Evolutionary conservation across 176 grass and related monocot genomes (phyloP).

Genomic region (Phoenix roebelenii): DNA sequence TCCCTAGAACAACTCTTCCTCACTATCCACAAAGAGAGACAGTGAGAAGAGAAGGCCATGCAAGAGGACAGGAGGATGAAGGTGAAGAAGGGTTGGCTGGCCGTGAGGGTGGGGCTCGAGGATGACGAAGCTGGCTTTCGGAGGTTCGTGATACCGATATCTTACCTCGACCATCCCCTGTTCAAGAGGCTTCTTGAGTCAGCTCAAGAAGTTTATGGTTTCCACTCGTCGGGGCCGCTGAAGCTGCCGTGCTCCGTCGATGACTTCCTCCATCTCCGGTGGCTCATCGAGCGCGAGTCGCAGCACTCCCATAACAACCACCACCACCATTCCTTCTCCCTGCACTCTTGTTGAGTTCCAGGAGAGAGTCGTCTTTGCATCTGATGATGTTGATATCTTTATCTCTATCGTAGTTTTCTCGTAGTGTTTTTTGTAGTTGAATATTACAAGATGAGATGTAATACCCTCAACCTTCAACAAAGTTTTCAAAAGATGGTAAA

Average conservation of each 20-base stretch:
- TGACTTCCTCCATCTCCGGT: neutral
- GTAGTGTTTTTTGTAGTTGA: too few species aligned
- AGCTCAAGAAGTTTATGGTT: neutral
- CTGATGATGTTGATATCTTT: too few species aligned
- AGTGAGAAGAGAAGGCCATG: neutral
- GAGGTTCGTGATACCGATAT: neutral
- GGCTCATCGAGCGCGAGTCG: slow-evolving; percentile 1
- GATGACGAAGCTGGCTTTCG: neutral
- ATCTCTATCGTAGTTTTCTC: too few species aligned
- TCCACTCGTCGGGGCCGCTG: neutral
- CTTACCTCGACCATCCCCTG: neutral
- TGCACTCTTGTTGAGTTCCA: neutral
- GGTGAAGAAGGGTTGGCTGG: slow-evolving; percentile 1
- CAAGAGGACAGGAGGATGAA: neutral
- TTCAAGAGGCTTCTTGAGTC: neutral
- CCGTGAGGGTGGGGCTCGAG: neutral
- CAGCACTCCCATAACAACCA: neutral
- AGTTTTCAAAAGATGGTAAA: too few species aligned
- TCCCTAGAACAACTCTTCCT: too few species aligned
- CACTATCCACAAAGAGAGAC: too few species aligned
- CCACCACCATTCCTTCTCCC: slow-evolving; percentile 1
- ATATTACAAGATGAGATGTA: too few species aligned
- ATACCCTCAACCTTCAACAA: too few species aligned
- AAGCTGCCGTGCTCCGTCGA: slow-evolving; percentile 1
- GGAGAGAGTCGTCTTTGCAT: too few species aligned